Conservation (phyloP, 108 stramenopile genomes). For the Mediolabrus comicus region DNA sequence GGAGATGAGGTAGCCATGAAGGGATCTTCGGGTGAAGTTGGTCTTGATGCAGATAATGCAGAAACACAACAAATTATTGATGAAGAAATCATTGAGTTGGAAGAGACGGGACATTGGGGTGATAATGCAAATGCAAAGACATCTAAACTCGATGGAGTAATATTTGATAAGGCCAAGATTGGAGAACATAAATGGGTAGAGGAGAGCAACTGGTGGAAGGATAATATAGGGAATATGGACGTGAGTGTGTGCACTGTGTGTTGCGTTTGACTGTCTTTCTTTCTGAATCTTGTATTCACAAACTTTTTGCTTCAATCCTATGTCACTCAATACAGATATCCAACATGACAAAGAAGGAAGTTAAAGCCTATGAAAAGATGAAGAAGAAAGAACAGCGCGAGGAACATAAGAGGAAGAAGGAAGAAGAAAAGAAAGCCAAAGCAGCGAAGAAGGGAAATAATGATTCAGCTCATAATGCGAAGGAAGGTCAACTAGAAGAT, state of each 20-base stretch:
- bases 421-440: conserved; percentile 23
- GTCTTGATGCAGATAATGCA: conserved; percentile 47
- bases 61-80: conserved; percentile 40
- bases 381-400: conserved; percentile 11
- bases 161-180: conserved; percentile 12
- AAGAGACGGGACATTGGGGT: conserved; percentile 32
- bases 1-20: conserved; percentile 34
- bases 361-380: conserved; percentile 2
- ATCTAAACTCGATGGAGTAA: conserved; percentile 9
- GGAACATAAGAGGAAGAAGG: conserved; percentile 1
- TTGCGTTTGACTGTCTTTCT: too few relatives aligned
- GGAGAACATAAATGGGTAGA: conserved; percentile 31
- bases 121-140: conserved; percentile 13
- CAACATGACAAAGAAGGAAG: conserved; percentile 16
- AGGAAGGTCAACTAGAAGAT: conserved; percentile 5
- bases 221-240: conserved; percentile 30
- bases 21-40: conserved; percentile 48
- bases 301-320: too few relatives aligned
- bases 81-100: conserved; percentile 28
- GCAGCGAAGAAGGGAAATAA: conserved; percentile 4
- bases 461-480: not conserved
- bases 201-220: conserved; percentile 34
- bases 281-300: too few relatives aligned
- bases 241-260: not conserved
- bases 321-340: not conserved